A percentile compares a stretch with the other conserved stretches of the same genome.
These are phyloP conservation scores for Pouteria campechiana DNA, from an alignment of 179 eudicot genomes.

Conservation along the genomic window DNA sequence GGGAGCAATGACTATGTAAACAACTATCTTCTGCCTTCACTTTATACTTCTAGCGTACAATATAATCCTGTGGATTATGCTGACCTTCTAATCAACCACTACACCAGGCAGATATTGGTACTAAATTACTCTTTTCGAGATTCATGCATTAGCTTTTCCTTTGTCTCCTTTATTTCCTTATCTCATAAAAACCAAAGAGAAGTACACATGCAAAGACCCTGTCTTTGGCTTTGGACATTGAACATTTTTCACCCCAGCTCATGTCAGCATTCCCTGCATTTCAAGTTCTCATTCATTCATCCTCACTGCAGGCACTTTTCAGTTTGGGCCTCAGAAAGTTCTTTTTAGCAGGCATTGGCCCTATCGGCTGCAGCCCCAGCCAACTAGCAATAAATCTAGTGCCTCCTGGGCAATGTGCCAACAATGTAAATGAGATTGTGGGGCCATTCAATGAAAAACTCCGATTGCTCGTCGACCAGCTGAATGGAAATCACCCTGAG, in stretches of 20 bases:
- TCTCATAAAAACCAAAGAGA: background rate
- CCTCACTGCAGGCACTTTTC: constrained; percentile 46
- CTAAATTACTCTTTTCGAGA: background rate
- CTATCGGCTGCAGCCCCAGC: constrained; percentile 76
- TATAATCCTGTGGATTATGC: constrained; percentile 54
- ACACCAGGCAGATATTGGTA: constrained; percentile 48
- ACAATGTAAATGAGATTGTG: constrained; percentile 41
- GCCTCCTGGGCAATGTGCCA: constrained; percentile 43
- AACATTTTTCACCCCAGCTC: no score
- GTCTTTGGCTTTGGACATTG: no score
- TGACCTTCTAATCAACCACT: constrained; percentile 42
- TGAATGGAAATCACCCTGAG: constrained; percentile 38
- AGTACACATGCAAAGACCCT: background rate
- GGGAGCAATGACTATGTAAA: constrained; percentile 92
- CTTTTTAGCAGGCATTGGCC: constrained; percentile 49
- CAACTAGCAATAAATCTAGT: constrained; percentile 37
- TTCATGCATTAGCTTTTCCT: background rate
- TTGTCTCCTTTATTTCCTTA: no score
- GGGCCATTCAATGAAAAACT: constrained; percentile 54
- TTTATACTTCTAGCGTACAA: constrained; percentile 26
- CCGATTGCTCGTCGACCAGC: constrained; percentile 29
- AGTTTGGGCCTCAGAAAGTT: constrained; percentile 57
- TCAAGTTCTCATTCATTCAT: background rate
- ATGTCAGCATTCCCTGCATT: no score
- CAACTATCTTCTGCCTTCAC: constrained; percentile 60